Conservation (phyloP, 2,329 filamentous ascomycete genomes). For the Purpureocillium lavendulum region DNA sequence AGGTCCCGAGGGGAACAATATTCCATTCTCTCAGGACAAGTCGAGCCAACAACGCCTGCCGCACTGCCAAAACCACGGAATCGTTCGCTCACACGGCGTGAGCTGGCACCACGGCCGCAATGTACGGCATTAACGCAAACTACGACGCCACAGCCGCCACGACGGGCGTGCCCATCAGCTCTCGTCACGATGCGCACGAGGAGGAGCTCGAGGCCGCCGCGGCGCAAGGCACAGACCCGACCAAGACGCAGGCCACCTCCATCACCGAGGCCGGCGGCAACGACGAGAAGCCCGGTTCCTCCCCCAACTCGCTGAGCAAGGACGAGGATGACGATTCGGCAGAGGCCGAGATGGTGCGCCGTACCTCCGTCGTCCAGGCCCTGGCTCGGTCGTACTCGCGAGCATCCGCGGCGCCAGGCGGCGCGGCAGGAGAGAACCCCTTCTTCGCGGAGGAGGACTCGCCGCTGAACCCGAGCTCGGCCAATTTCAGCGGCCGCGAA, state of each 20-base stretch:
- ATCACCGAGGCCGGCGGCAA: slow-evolving; percentile 23
- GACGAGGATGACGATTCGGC: slow-evolving; percentile 9
- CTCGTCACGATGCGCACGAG: slow-evolving; percentile 14
- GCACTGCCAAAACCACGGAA: not conserved
- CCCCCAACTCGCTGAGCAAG: slow-evolving; percentile 20
- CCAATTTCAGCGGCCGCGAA: slow-evolving; percentile 43
- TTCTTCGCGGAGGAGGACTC: slow-evolving; percentile 41
- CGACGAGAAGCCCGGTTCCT: slow-evolving; percentile 17
- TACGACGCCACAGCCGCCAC: slow-evolving; percentile 40
- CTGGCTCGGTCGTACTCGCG: slow-evolving; percentile 47
- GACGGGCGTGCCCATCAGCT: slow-evolving; percentile 26
- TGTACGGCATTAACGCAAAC: slow-evolving; percentile 26
- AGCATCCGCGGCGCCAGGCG: slow-evolving; percentile 29
- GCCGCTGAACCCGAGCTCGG: slow-evolving; percentile 43
- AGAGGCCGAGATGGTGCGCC: slow-evolving; percentile 37
- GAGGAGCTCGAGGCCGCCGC: slow-evolving; percentile 15
- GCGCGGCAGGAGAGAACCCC: slow-evolving; percentile 29
- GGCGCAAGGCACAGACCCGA: slow-evolving; percentile 13
- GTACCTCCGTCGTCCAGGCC: slow-evolving; percentile 44
- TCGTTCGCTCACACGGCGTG: not conserved
- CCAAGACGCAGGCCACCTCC: slow-evolving; percentile 26
- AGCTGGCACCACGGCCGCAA: slow-evolving; percentile 4
- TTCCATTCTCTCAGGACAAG: not conserved
- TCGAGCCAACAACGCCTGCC: not conserved
- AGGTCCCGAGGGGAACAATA: not conserved